Conservation (phyloP, 352 stramenopile genomes). For the Phytophthora sp. region DNA sequence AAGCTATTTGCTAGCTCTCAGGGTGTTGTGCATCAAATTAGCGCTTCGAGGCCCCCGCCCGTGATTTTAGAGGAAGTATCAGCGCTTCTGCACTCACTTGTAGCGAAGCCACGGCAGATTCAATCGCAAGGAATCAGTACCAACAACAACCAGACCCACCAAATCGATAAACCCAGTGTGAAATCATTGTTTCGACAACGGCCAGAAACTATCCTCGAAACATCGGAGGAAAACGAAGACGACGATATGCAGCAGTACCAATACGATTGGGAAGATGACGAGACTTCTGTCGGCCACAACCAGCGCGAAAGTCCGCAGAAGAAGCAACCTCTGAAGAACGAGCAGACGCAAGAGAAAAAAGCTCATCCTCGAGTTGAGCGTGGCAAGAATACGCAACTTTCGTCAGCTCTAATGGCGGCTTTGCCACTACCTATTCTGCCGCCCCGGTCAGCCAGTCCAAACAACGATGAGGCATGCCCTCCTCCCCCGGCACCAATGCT, state of each 20-base stretch:
- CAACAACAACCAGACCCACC: conserved; percentile 23
- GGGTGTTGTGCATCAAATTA: conserved; percentile 45
- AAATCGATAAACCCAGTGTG: neutral
- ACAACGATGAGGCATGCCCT: neutral
- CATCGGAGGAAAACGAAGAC: conserved; percentile 49
- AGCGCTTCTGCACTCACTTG: conserved; percentile 43
- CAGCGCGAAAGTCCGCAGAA: conserved; percentile 19
- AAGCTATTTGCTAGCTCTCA: conserved; percentile 34
- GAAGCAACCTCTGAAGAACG: neutral
- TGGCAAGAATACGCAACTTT: conserved; percentile 13
- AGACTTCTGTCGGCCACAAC: conserved; percentile 2
- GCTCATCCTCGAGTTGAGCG: neutral
- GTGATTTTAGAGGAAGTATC: conserved; percentile 53
- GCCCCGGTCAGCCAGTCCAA: neutral
- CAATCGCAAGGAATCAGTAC: conserved; percentile 14
- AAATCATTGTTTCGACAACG: conserved; percentile 37
- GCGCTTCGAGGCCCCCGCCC: conserved; percentile 39
- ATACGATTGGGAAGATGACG: conserved; percentile 49
- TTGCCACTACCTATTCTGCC: conserved; percentile 21
- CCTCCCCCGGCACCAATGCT: conserved; percentile 27
- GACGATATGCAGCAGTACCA: conserved; percentile 37
- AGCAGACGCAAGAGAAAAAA: neutral
- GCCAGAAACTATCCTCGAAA: conserved; percentile 54
- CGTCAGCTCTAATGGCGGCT: conserved; percentile 25
- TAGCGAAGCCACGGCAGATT: conserved; percentile 6